Conservation (phyloP, 2,329 filamentous ascomycete genomes). For the Camptophora hylomeconis region DNA sequence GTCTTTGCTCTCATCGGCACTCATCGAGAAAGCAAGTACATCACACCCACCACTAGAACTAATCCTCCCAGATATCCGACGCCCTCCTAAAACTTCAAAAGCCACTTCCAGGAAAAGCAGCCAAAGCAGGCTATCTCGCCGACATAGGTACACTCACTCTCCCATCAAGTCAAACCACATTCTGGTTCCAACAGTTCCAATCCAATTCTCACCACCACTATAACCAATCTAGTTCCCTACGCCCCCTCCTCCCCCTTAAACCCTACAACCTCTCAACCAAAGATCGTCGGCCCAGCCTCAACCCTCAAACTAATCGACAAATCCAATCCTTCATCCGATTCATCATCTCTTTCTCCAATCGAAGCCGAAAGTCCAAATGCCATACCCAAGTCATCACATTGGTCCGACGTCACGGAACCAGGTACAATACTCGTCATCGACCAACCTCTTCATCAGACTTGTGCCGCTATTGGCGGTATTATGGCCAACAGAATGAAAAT, state of each 20-base stretch:
- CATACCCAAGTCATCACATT: constrained; percentile 49
- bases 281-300: constrained; percentile 30
- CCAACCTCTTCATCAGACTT: constrained; percentile 51
- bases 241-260: constrained; percentile 23
- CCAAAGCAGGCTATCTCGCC: constrained; percentile 52
- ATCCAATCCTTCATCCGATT: constrained; percentile 26
- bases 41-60: background rate
- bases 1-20: no score
- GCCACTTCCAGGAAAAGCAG: constrained; percentile 28
- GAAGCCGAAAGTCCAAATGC: constrained; percentile 26
- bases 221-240: constrained; percentile 4
- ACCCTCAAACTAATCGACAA: constrained; percentile 47
- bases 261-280: constrained; percentile 19
- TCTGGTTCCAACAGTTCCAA: background rate
- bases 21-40: no score
- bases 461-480: constrained; percentile 64
- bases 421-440: constrained; percentile 53
- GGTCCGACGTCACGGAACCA: constrained; percentile 50
- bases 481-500: constrained; percentile 58
- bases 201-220: background rate
- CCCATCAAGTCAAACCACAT: background rate
- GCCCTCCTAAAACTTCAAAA: constrained; percentile 55
- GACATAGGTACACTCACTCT: constrained; percentile 39
- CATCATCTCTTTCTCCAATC: constrained; percentile 14
- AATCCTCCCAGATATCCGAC: constrained; percentile 56